These are phyloP conservation scores for Lobosporangium transversale DNA, from an alignment of 192 early-diverging fungal genomes.

Conservation along the genomic window DNA sequence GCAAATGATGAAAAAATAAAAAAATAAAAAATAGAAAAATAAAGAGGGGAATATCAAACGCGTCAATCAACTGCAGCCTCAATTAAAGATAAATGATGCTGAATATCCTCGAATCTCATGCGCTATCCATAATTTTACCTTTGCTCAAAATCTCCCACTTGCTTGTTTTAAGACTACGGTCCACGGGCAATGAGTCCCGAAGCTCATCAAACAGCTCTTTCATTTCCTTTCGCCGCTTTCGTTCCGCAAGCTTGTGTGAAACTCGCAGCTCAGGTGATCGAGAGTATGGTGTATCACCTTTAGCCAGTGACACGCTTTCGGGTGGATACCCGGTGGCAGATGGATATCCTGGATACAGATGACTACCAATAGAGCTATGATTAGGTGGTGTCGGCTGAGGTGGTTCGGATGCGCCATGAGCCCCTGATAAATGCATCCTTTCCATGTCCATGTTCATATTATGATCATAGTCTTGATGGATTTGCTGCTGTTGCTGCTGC, in stretches of 20 bases:
- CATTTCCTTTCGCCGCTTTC: slow-evolving; percentile 90
- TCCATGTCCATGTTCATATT: slow-evolving; percentile 50
- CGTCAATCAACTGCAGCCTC: too few species aligned
- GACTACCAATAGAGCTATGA: background rate
- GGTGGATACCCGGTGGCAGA: slow-evolving; percentile 8
- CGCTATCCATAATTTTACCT: slow-evolving; percentile 58
- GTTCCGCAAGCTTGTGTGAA: slow-evolving; percentile 87
- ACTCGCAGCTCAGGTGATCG: slow-evolving; percentile 83
- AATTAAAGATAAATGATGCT: too few species aligned
- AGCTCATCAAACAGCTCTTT: slow-evolving; percentile 92
- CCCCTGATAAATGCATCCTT: slow-evolving; percentile 29
- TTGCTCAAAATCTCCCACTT: slow-evolving; percentile 94
- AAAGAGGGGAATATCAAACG: background rate
- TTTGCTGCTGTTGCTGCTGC: slow-evolving; percentile 7
- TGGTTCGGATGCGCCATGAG: slow-evolving; percentile 17
- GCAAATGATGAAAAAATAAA: slow-evolving; percentile 2
- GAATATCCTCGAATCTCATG: too few species aligned
- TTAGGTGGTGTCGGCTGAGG: background rate
- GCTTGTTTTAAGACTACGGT: slow-evolving; percentile 82
- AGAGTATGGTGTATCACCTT: slow-evolving; percentile 70
- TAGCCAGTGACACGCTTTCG: slow-evolving; percentile 6
- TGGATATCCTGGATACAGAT: slow-evolving; percentile 45
- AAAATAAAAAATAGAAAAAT: slow-evolving; percentile 2
- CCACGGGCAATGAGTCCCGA: slow-evolving; percentile 79
- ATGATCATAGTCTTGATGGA: slow-evolving; percentile 41